Base-by-base conservation (phyloP, 192 early-diverging fungal genomes). In the Backusella westeae region DNA sequence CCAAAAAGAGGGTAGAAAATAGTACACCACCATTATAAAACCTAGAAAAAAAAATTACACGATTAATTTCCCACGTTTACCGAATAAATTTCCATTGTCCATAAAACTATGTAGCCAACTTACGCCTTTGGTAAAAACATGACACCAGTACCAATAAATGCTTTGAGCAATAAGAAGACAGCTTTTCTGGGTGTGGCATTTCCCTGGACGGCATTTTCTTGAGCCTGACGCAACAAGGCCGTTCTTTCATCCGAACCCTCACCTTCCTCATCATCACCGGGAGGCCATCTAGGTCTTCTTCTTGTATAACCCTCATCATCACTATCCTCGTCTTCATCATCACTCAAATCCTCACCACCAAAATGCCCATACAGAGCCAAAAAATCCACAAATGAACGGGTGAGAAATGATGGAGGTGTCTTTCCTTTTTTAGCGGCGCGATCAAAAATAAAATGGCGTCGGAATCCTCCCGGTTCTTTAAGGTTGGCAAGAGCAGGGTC, bases 301-400 rank as follows among this genome's bases (percentile, higher is more conserved):
- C 67, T 38, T 68, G 0, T 38, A 36, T 69, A 34, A 34, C 36
- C 72, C n/a, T 65, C 56, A 35, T 74, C 72, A 38, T 65, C 56
- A 29, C 38, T 39, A 26, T 59, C 52, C 3, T 73, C 74, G 10
- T 39, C 74, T 49, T 75, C 74, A 34, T 75, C 59, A 75, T 67
- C 93, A 39, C 93, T 93, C 69, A 92, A 89, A 75, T 95, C 94
- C 82, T 96, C 97, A 34, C 96, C 97, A 32, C 94, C 97, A 86
- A 96, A 98, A 78, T 95, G 96, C 66, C 96, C 96, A 74, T 94
- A 97, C 76, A 98, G 86, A 35, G 89, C 91, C 63, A 98, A 88
- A 73, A 97, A 97, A 80, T 98, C 97, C 42, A 97, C 90, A 87
- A 97, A 98, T 81, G 93, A 96, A 34, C 88, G 81, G 3, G 97